These are phyloP conservation scores for Penicillium ochrochloron DNA, from an alignment of 495 filamentous ascomycete species.

Conservation along the genomic window DNA sequence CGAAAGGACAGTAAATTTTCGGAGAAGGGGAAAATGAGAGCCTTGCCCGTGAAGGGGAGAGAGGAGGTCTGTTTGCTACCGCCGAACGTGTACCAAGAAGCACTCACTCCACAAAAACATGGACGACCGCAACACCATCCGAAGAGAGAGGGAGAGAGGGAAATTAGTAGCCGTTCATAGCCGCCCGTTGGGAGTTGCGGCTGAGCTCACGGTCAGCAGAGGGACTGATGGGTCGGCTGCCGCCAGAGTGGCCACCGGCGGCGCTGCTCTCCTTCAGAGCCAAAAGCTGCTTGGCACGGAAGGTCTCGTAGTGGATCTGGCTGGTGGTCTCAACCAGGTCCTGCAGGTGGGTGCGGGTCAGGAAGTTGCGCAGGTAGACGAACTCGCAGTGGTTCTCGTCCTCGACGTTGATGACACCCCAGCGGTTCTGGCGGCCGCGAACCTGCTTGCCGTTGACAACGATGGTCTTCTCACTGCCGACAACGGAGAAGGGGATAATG, in stretches of 20 bases:
- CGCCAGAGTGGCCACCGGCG: constrained; percentile 68
- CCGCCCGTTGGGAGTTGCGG: constrained; percentile 93
- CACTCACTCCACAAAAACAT: constrained; percentile 24
- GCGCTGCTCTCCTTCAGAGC: constrained; percentile 97
- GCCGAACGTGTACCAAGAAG: constrained; percentile 17
- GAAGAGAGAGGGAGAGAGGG: constrained; percentile 13
- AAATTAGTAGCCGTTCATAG: constrained; percentile 95
- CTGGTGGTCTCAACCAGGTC: constrained; percentile 99
- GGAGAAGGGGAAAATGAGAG: constrained; percentile 19
- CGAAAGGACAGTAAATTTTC: constrained; percentile 40
- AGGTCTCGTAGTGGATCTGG: constrained; percentile 99
- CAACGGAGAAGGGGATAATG: constrained; percentile 97
- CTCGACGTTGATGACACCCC: constrained; percentile 99
- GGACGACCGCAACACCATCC: constrained; percentile 14
- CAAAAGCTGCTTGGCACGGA: constrained; percentile 98
- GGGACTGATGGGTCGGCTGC: constrained; percentile 92
- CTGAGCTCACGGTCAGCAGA: constrained; percentile 93
- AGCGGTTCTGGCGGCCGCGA: constrained; percentile 96
- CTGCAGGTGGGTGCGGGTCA: constrained; percentile 94
- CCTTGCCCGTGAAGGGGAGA: constrained; percentile 15
- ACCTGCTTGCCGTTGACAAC: constrained; percentile 98
- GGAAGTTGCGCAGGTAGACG: constrained; percentile 95
- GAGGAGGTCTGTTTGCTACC: constrained; percentile 16
- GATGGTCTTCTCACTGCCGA: constrained; percentile 96
- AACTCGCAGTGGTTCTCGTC: constrained; percentile 99